Conservation (phyloP, 768 basidiomycete species). For the Termitomyces sp. region DNA sequence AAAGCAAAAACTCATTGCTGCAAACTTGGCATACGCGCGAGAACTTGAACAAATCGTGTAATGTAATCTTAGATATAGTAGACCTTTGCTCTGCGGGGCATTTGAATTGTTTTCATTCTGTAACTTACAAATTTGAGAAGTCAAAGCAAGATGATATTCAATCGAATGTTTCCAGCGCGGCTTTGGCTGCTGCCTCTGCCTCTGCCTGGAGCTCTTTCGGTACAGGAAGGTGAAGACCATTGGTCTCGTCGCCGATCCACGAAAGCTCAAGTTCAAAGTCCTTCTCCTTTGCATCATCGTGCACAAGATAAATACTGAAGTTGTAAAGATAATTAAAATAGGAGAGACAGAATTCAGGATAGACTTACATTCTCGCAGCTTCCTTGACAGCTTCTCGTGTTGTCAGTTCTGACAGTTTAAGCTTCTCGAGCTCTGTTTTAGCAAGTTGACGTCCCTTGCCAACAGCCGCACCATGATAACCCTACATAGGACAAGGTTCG, state of each 20-base stretch:
- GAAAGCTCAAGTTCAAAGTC: slow-evolving; percentile 98
- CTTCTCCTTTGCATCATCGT: slow-evolving; percentile 97
- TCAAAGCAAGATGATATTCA: slow-evolving; percentile 21
- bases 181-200: slow-evolving; percentile 85
- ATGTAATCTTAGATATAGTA: slow-evolving; percentile 29
- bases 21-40: slow-evolving; percentile 74
- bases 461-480: slow-evolving; percentile 93
- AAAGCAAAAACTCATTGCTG: slow-evolving; percentile 75
- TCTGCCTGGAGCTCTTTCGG: slow-evolving; percentile 81
- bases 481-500: slow-evolving; percentile 42
- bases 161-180: slow-evolving; percentile 62
- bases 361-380: slow-evolving; percentile 88
- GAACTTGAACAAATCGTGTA: slow-evolving; percentile 91
- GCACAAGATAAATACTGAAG: slow-evolving; percentile 88
- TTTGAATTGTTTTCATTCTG: slow-evolving; percentile 4
- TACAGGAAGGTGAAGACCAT: slow-evolving; percentile 73
- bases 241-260: slow-evolving; percentile 88
- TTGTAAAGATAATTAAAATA: background rate
- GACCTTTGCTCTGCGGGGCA: background rate
- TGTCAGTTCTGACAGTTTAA: slow-evolving; percentile 77
- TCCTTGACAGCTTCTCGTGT: slow-evolving; percentile 84
- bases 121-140: slow-evolving; percentile 5
- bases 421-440: slow-evolving; percentile 97
- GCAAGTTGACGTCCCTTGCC: slow-evolving; percentile 98
- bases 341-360: background rate